Evolutionary conservation across 192 early-diverging fungal species (phyloP).

Genomic region (Linnemannia exigua): DNA sequence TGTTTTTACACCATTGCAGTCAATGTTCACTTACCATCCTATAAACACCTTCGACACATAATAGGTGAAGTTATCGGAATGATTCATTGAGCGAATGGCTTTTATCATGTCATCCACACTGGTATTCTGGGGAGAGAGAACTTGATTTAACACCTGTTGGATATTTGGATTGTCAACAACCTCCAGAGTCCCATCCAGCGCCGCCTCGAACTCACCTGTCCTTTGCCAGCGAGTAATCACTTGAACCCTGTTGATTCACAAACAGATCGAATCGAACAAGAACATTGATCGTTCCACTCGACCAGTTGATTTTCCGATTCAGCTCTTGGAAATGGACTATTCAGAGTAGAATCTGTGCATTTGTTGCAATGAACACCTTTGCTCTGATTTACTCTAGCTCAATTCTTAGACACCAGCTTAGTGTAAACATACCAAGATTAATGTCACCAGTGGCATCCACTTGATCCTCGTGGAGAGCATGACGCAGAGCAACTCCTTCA

Average conservation of each 20-base stretch:
- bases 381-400: neutral
- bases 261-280: neutral
- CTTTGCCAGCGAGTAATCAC: neutral
- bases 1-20: too few species aligned
- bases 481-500: constrained; percentile 5
- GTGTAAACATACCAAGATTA: constrained; percentile 12
- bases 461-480: constrained; percentile 10
- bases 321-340: constrained; percentile 18
- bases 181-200: constrained; percentile 7
- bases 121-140: constrained; percentile 10
- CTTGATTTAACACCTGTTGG: neutral
- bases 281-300: neutral
- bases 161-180: constrained; percentile 1
- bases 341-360: constrained; percentile 4
- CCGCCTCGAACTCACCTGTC: constrained; percentile 12
- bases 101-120: constrained; percentile 17
- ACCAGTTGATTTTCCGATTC: neutral
- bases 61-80: constrained; percentile 13
- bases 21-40: constrained; percentile 16
- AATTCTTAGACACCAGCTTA: constrained; percentile 10
- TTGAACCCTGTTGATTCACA: neutral
- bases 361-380: constrained; percentile 7
- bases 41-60: constrained; percentile 28
- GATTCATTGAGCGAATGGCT: constrained; percentile 8
- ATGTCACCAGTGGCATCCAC: constrained; percentile 9